phyloP scores from a whole-genome alignment of 23 red algal species.

The Cyanidiococcus yangmingshanensis region DNA sequence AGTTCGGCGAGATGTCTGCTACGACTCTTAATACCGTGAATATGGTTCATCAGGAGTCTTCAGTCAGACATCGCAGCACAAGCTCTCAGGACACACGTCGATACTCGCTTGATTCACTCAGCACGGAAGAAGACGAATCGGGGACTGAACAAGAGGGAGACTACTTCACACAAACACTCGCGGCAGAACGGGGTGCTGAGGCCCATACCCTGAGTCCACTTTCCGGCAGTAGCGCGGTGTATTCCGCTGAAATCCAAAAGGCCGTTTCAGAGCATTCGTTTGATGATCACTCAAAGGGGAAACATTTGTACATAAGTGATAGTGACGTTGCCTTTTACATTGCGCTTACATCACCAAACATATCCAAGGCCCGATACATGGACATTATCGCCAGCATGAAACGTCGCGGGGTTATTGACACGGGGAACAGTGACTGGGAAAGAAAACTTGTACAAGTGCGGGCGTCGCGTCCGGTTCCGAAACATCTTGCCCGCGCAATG shows the following conservation, averaged over 20 bases:
- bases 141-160: not conserved
- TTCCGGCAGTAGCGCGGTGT: not conserved
- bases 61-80: not conserved
- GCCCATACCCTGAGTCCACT: not conserved
- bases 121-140: not conserved
- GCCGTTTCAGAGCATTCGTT: not conserved
- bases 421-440: slow-evolving; percentile 13
- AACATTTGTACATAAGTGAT: not conserved
- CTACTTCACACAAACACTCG: not conserved
- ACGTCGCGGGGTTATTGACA: slow-evolving; percentile 10
- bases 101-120: not conserved
- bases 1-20: not conserved
- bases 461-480: not conserved
- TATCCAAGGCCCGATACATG: slow-evolving; percentile 7
- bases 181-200: not conserved
- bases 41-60: not conserved
- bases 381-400: slow-evolving; percentile 15
- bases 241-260: not conserved
- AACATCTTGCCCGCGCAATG: slow-evolving; percentile 1
- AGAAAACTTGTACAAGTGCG: slow-evolving; percentile 6
- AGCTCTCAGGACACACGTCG: not conserved
- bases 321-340: not conserved
- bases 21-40: not conserved
- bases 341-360: slow-evolving; percentile 9
- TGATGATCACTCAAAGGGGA: not conserved